Evolutionary conservation across 495 filamentous ascomycete species (phyloP), one percentile per base, ranked within the genome.

Genomic region (Aspergillus diversus): DNA sequence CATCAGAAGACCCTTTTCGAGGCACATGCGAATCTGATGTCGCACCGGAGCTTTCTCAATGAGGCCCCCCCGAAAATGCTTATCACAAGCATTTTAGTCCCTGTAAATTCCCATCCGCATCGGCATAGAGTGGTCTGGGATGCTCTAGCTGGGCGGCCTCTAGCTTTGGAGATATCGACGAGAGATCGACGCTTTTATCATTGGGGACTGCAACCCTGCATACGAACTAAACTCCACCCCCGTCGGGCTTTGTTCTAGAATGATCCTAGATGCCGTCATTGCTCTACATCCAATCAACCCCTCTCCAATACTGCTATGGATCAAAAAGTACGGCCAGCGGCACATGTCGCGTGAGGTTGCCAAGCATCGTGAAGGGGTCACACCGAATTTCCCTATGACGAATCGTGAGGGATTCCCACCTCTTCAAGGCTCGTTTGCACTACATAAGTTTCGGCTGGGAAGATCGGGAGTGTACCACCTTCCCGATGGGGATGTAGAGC

Each of bases 261-360:
- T 57, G 21, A 35, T 55, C 43, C 53, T 52, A 34, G 58, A 61
- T 43, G 15, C 15, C 50, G 47, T 43, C 33, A 21, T 58, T 8
- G 42, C n/a, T 39, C 33, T 31, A 59, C 33, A 17, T 16, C 59
- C 58, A 59, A 61, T 48, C 62, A 60, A 4, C 21, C 5, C 34
- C 21, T n/a, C 16, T 34, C 47, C 6, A 50, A 17, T 15, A 31
- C 37, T 48, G 43, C 58, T 5, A 33, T 42, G 7, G 37, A 32
- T 31, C 27, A 62, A 46, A 52, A 59, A 46, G 49, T 49, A 42
- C 47, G 31, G 49, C 6, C 59, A 65, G 42, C 55, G 47, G 54
- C 59, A 63, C 43, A 58, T 62, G 57, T 53, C 63, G 63, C 63
- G 59, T 58, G 63, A 60, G 50, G 15, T 33, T 58, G 63, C 66